Conservation (phyloP, 2,329 filamentous ascomycete genomes). For the Annulohypoxylon truncatum region DNA sequence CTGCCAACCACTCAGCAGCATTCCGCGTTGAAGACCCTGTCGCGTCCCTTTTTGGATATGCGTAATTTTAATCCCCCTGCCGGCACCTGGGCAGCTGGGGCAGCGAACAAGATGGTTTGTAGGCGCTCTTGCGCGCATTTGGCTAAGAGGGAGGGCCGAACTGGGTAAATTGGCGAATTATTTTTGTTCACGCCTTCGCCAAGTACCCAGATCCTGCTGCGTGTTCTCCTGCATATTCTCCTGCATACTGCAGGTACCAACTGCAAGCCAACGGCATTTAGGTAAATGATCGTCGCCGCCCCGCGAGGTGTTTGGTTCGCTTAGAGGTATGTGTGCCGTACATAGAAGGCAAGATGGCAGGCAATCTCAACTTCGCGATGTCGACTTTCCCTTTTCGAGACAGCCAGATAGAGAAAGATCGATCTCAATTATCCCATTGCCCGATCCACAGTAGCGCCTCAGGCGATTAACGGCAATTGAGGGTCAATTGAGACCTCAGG, state of each 20-base stretch:
- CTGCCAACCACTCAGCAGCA: conserved; percentile 30
- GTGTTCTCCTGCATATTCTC: conserved; percentile 20
- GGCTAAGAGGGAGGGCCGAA: not conserved
- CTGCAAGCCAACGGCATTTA: conserved; percentile 30
- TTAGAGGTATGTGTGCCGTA: conserved; percentile 28
- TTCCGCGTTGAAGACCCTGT: conserved; percentile 29
- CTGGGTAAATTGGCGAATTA: conserved; percentile 4
- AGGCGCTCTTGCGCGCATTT: not conserved
- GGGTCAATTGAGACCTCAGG: conserved; percentile 10
- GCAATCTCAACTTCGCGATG: conserved; percentile 30
- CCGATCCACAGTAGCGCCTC: conserved; percentile 11
- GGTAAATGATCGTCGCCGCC: conserved; percentile 35
- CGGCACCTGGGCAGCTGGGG: conserved; percentile 17
- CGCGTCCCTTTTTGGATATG: conserved; percentile 39
- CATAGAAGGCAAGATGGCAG: not conserved
- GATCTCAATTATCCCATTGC: conserved; percentile 29
- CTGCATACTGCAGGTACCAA: conserved; percentile 42
- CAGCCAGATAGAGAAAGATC: conserved; percentile 28
- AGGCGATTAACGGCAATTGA: conserved; percentile 26
- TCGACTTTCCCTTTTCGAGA: conserved; percentile 33
- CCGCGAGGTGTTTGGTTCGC: conserved; percentile 29
- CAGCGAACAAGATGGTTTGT: conserved; percentile 12
- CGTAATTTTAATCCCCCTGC: conserved; percentile 45
- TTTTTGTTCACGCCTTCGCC: conserved; percentile 6
- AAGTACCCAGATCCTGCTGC: conserved; percentile 20